Base-by-base conservation (phyloP, 164 flowering plant genomes). In the Aristolochia californica region DNA sequence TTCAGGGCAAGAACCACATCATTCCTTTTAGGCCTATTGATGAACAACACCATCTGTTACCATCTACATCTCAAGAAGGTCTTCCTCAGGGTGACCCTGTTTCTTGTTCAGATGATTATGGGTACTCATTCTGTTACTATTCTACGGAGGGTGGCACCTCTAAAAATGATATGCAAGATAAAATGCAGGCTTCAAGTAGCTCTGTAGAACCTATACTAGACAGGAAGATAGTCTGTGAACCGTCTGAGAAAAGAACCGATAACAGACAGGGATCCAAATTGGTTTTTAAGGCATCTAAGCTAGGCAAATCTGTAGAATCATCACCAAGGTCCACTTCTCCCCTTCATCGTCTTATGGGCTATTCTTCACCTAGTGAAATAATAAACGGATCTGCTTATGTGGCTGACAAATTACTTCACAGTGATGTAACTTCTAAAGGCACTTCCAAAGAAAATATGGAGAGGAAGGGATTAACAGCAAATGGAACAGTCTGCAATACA, bases 291-390 rank as follows among this genome's bases (percentile, higher is more conserved):
- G 50, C 20, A 27, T 21, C 48, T 22, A 43, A 53, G 7, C 15
- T 25, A 15, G 49, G 16, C 26, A 44, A 14, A 24, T 23, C 40
- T 53, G 56, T 17, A 43, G 44, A 51, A 44, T 43, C 56, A 52
- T 5, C 26, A 28, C 49, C 13, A 5, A 22, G 34, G 22, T 28
- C 38, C 27, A 51, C 69, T 61, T 77, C 86, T 0, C 88, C 85
- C 2, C 91, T 87, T 60, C 93, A 83, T 70, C 74, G 61, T 48
- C 84, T 87, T 23, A 82, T 85, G 91, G 97, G 95, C 14, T 87
- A 90, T 69, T 64, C 81, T 22, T 83, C 95, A 13, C 78, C 84
- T 11, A 68, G 80, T 5, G 67, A 65, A 60, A 24, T 60, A 30
- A 60, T 60, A 40, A 50, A 51, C 18, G 18, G 55, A 2, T 5